phyloP scores from a whole-genome alignment of 257 asterid species.

The Penstemon newberryi region DNA sequence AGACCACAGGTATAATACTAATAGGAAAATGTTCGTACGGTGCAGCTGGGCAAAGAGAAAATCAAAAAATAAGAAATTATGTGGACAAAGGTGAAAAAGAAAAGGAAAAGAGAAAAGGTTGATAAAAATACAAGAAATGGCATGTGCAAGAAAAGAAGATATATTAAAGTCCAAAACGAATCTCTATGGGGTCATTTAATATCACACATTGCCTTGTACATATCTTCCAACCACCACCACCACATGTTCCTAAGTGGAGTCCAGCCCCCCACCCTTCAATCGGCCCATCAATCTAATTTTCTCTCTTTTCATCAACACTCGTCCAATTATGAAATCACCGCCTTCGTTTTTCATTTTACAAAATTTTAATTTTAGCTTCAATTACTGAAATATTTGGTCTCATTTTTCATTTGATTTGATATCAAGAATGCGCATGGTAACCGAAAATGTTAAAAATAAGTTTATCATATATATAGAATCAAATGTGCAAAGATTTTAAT shows the following conservation, averaged over 20 bases:
- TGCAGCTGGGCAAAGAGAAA: too few relatives aligned
- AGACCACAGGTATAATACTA: too few relatives aligned
- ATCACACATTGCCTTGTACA: slow-evolving; percentile 13
- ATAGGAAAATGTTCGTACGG: too few relatives aligned
- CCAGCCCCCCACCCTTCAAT: slow-evolving; percentile 2
- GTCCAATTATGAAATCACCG: background rate
- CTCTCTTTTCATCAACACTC: background rate
- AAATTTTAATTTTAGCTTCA: background rate
- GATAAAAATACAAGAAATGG: background rate
- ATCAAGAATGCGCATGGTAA: background rate
- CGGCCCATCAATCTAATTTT: background rate
- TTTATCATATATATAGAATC: too few relatives aligned
- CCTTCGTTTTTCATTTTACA: background rate
- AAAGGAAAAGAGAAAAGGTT: background rate
- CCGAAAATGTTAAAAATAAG: background rate
- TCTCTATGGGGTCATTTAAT: slow-evolving; percentile 17
- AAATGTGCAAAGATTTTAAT: too few relatives aligned
- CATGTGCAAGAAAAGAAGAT: slow-evolving; percentile 28
- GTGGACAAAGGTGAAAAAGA: background rate
- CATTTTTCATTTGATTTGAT: background rate
- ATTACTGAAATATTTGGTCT: background rate
- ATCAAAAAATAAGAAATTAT: background rate
- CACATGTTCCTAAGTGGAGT: slow-evolving; percentile 28
- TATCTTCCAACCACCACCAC: slow-evolving; percentile 24
- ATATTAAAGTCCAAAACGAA: slow-evolving; percentile 30